Base-by-base conservation (phyloP, 1,284 basidiomycete genomes). In the Taiwanofungus camphoratus region DNA sequence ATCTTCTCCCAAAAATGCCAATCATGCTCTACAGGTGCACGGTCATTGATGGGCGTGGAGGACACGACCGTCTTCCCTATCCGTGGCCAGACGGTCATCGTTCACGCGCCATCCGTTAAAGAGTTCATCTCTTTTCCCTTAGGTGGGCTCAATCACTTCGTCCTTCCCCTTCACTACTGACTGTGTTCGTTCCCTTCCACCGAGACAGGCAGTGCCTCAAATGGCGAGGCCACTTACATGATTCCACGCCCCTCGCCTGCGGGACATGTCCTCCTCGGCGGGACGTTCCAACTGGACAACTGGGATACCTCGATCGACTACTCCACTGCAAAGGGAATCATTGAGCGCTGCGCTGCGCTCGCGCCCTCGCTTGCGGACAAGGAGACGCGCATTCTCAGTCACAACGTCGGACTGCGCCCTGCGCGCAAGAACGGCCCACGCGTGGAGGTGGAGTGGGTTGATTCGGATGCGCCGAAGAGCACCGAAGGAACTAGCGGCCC, bases 1-100 rank as follows among this genome's bases (percentile, higher is more conserved):
- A 15, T 16, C 20, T 21, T 16, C 26, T 29, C 31, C 2, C 22
- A 34, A 26, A 27, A 24, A 33, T 38, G 27, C 19, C 19, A 23
- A 16, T 48, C 18, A 34, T 26, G 53, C 11, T 24, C 23, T 24
- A 11, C 77, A 56, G 87, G 87, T 9, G 78, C 88, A 8, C 70
- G 79, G 9, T 76, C 76, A 13, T 69, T 94, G 9, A 76, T 87
- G n/a, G 91, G 89, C 3, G 80, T 94, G 2, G 79, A 89, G 51
- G 87, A 92, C 58, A 68, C 70, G 41, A 64, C 67, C 13, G 73
- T 92, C 18, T 80, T 79, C 58, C 92, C 92, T 0, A 77, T 92
- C 41, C 75, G 90, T 32, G 93, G 93, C 0, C 93, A 96, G 64
- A 93, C 89, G 0, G 78, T 92, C 7, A 65, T 91, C 20, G 69